Conservation (phyloP, 139 green algal species). For the Picochlorum sp. region DNA sequence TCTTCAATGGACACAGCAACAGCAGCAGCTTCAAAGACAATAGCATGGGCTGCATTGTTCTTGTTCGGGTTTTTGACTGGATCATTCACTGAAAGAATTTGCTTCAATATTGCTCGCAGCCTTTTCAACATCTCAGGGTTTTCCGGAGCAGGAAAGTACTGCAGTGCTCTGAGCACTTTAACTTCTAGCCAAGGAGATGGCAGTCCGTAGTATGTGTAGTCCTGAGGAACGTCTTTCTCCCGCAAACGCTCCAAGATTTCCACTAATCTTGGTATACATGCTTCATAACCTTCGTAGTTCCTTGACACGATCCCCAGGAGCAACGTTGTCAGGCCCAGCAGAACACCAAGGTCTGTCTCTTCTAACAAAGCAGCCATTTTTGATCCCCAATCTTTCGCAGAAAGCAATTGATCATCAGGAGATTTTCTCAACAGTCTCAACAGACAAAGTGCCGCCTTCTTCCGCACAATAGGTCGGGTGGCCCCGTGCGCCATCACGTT, state of each 20-base stretch:
- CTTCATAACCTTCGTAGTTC: constrained; percentile 63
- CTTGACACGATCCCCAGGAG: constrained; percentile 75
- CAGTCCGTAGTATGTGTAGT: constrained; percentile 99
- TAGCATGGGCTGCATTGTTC: constrained; percentile 90
- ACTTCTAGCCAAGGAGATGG: constrained; percentile 95
- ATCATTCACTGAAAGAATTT: constrained; percentile 43
- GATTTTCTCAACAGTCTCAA: constrained; percentile 89
- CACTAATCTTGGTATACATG: constrained; percentile 68
- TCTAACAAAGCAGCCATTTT: constrained; percentile 68
- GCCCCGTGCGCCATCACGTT: constrained; percentile 75
- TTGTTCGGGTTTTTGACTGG: constrained; percentile 85
- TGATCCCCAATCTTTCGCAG: constrained; percentile 39
- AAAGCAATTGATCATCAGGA: constrained; percentile 58
- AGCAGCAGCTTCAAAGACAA: constrained; percentile 94
- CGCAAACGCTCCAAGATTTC: constrained; percentile 73
- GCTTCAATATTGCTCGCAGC: constrained; percentile 51
- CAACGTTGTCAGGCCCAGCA: constrained; percentile 72
- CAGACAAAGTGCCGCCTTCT: constrained; percentile 95
- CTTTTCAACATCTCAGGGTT: constrained; percentile 37
- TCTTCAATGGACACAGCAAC: constrained; percentile 72
- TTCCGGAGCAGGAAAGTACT: constrained; percentile 88
- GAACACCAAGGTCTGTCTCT: constrained; percentile 82
- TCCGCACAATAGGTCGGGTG: constrained; percentile 78
- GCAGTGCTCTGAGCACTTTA: constrained; percentile 83
- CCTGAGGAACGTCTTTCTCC: constrained; percentile 65